Percentiles rank a stretch among this genome's conserved stretches.
phyloP scores from a whole-genome alignment of 768 basidiomycete species.

The Strobilomyces echinocephalus region DNA sequence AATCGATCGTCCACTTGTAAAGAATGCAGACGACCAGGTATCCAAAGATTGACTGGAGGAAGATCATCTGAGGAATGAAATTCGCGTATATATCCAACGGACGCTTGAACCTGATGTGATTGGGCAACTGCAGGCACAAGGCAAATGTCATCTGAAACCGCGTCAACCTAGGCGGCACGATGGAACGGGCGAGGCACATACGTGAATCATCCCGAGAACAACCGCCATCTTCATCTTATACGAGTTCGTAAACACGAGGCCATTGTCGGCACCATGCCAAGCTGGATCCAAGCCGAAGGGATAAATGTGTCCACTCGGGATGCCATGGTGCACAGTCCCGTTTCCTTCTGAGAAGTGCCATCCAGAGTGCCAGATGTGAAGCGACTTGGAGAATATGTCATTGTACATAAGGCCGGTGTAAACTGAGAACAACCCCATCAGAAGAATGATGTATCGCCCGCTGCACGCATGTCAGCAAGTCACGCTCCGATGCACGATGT shows the following conservation, averaged over 20 bases:
- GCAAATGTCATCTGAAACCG: slow-evolving; percentile 91
- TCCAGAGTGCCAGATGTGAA: slow-evolving; percentile 82
- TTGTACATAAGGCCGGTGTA: slow-evolving; percentile 99
- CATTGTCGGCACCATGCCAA: slow-evolving; percentile 93
- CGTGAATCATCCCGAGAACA: slow-evolving; percentile 92
- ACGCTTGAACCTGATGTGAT: slow-evolving; percentile 91
- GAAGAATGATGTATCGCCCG: slow-evolving; percentile 95
- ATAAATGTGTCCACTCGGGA: slow-evolving; percentile 69
- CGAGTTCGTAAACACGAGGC: slow-evolving; percentile 91
- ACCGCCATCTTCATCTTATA: slow-evolving; percentile 99
- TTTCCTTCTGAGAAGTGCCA: slow-evolving; percentile 66
- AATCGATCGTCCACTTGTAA: slow-evolving; percentile 97
- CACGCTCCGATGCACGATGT: neutral
- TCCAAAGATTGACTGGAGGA: slow-evolving; percentile 96
- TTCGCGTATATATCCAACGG: slow-evolving; percentile 85
- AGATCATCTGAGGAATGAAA: slow-evolving; percentile 96
- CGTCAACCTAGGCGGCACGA: slow-evolving; percentile 8
- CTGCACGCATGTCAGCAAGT: slow-evolving; percentile 39
- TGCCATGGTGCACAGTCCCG: slow-evolving; percentile 42
- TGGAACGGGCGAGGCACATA: slow-evolving; percentile 37
- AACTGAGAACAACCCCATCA: slow-evolving; percentile 97
- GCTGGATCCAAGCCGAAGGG: slow-evolving; percentile 91
- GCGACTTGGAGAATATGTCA: slow-evolving; percentile 93
- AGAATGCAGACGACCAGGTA: slow-evolving; percentile 92
- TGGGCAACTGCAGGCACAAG: slow-evolving; percentile 91